A percentile compares a stretch with the other conserved stretches of the same genome.
These are phyloP conservation scores for Pseudogymnoascus sp. DNA, from an alignment of 2,329 filamentous ascomycete species.

Conservation along the genomic window DNA sequence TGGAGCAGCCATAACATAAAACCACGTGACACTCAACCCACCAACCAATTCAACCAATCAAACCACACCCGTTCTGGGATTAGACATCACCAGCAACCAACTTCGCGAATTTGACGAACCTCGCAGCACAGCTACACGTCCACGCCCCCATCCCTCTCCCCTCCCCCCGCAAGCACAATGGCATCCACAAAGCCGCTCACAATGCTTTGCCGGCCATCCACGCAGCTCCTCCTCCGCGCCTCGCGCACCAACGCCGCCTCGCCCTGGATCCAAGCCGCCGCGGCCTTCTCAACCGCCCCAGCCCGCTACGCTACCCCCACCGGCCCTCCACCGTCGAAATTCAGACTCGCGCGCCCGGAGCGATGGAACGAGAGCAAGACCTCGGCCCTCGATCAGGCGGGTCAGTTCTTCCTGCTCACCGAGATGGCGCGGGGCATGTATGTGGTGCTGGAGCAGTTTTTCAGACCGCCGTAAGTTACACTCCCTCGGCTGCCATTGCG, in stretches of 20 bases:
- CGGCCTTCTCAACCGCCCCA: conserved; percentile 23
- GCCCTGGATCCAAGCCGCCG: conserved; percentile 10
- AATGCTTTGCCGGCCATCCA: conserved; percentile 28
- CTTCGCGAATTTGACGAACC: conserved; percentile 14
- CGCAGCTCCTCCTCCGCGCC: conserved; percentile 20
- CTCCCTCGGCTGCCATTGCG: background rate
- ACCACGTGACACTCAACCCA: background rate
- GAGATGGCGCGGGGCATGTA: conserved; percentile 99
- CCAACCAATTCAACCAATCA: background rate
- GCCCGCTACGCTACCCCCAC: conserved; percentile 50
- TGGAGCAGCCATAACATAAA: background rate
- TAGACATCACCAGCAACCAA: conserved; percentile 8
- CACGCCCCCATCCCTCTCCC: conserved; percentile 17
- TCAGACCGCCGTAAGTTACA: conserved; percentile 77
- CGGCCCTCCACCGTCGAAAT: conserved; percentile 70
- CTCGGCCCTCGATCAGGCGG: conserved; percentile 69
- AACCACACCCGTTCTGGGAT: conserved; percentile 1
- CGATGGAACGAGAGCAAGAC: conserved; percentile 77
- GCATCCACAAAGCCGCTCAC: conserved; percentile 29
- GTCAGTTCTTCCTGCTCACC: conserved; percentile 89
- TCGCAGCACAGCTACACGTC: conserved; percentile 11
- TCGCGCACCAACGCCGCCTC: conserved; percentile 19
- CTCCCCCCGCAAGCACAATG: conserved; percentile 21
- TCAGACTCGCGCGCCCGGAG: conserved; percentile 64
- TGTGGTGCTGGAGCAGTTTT: conserved; percentile 93